Percentiles rank a stretch among this genome's conserved stretches.
Conservation (phyloP, 2,329 filamentous ascomycete genomes). For the Alternaria atra region DNA sequence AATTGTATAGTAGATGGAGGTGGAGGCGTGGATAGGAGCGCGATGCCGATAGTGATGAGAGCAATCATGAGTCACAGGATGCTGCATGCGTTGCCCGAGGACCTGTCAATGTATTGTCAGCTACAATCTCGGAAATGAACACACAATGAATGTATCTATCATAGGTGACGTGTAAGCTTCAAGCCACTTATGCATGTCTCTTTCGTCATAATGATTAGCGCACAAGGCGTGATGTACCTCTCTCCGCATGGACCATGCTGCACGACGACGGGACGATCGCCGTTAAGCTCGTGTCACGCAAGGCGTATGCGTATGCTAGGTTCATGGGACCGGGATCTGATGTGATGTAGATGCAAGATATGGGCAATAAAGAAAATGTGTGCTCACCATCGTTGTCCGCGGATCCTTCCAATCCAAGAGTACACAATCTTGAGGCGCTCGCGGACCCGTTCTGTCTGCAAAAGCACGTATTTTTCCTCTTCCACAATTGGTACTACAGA, state of each 20-base stretch:
- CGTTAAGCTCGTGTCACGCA: constrained; percentile 10
- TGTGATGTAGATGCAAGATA: not conserved
- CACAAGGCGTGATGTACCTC: constrained; percentile 9
- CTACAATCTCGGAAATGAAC: not conserved
- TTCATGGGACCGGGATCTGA: constrained; percentile 11
- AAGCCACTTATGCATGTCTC: constrained; percentile 10
- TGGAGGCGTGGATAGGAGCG: constrained; percentile 23
- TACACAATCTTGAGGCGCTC: constrained; percentile 85
- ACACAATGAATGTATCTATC: not conserved
- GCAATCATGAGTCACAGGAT: constrained; percentile 46
- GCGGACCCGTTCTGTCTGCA: constrained; percentile 78
- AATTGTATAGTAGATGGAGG: not conserved
- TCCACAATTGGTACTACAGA: constrained; percentile 81
- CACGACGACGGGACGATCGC: constrained; percentile 20
- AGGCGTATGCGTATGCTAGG: not conserved
- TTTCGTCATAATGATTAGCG: constrained; percentile 16
- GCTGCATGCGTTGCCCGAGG: constrained; percentile 43
- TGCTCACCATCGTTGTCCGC: constrained; percentile 74
- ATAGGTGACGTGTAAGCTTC: not conserved
- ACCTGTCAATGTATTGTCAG: constrained; percentile 33
- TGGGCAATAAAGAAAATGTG: constrained; percentile 1
- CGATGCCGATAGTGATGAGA: constrained; percentile 33
- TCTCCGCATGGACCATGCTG: constrained; percentile 2
- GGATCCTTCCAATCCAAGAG: constrained; percentile 77
- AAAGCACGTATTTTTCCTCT: constrained; percentile 78